A percentile compares a stretch with the other conserved stretches of the same genome.
Evolutionary conservation across 2,329 filamentous ascomycete species (phyloP).

Genomic region (Cordyceps cateniannulata): DNA sequence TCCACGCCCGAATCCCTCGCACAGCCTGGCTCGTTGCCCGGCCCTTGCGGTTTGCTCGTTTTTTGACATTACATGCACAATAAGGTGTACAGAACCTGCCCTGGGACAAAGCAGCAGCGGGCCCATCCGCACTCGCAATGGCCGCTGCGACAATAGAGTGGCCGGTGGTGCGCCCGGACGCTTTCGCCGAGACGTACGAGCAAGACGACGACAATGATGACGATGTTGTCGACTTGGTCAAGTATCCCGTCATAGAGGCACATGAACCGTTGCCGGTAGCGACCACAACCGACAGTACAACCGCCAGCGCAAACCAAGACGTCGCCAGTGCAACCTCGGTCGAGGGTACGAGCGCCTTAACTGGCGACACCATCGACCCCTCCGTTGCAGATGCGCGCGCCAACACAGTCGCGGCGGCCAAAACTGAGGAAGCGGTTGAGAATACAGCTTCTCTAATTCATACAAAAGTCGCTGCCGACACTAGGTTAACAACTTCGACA

Average conservation of each 20-base stretch:
- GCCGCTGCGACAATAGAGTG: conserved; percentile 1
- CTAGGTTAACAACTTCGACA: neutral
- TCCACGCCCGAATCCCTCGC: neutral
- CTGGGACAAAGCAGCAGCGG: neutral
- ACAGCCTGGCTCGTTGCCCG: neutral
- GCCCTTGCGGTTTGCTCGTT: neutral
- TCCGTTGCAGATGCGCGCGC: neutral
- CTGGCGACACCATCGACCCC: neutral
- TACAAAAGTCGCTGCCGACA: neutral
- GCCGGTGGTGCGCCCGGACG: neutral
- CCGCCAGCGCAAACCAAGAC: neutral
- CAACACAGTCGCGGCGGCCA: neutral
- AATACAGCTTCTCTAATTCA: neutral
- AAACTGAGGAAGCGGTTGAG: neutral
- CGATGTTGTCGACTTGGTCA: conserved; percentile 5
- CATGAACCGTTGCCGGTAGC: neutral
- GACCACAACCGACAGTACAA: neutral
- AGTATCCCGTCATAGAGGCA: neutral
- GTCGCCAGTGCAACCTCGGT: neutral
- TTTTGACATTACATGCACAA: neutral
- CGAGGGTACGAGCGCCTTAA: neutral
- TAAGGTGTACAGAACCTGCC: neutral
- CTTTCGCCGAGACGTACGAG: neutral
- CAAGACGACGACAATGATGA: neutral
- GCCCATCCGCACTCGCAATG: neutral